Conservation (phyloP, 1,139 yeast genomes). For the Sugiyamaella paludigena region DNA sequence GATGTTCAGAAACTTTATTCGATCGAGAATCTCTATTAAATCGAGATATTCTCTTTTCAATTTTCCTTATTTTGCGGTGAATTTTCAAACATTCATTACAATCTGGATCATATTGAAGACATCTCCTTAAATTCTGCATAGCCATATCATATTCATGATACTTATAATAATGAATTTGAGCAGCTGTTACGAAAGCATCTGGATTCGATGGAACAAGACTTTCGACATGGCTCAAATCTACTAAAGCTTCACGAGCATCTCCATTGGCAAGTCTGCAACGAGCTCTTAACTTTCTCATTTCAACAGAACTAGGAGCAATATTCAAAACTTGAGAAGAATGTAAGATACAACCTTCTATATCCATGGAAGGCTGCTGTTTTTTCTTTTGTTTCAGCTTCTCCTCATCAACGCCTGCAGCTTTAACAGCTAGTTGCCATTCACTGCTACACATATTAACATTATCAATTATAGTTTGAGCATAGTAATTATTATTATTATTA, state of each 20-base stretch:
- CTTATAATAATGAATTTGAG: conserved; percentile 50
- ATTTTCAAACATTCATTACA: conserved; percentile 50
- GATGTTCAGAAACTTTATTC: conserved; percentile 37
- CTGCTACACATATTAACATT: conserved; percentile 11
- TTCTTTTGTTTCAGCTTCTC: too few relatives aligned
- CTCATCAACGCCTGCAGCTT: conserved; percentile 11
- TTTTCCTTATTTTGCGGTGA: conserved; percentile 47
- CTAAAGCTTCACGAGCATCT: conserved; percentile 35
- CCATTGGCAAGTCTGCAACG: conserved; percentile 35
- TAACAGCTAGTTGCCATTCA: conserved; percentile 19
- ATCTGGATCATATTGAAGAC: conserved; percentile 71
- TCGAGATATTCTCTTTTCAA: conserved; percentile 33
- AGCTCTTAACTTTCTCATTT: conserved; percentile 34
- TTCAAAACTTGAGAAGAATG: conserved; percentile 33
- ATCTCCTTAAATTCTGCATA: conserved; percentile 50
- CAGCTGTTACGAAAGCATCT: conserved; percentile 32
- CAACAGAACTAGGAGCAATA: conserved; percentile 32
- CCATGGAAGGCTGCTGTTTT: too few relatives aligned
- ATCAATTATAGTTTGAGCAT: conserved; percentile 19
- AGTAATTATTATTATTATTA: conserved; percentile 18
- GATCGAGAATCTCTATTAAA: conserved; percentile 18
- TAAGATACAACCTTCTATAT: conserved; percentile 32
- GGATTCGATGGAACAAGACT: conserved; percentile 27
- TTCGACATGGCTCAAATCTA: conserved; percentile 35
- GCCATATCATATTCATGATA: conserved; percentile 53